phyloP scores from a whole-genome alignment of 1,139 yeast genomes.

The Meyerozyma guilliermondii region DNA sequence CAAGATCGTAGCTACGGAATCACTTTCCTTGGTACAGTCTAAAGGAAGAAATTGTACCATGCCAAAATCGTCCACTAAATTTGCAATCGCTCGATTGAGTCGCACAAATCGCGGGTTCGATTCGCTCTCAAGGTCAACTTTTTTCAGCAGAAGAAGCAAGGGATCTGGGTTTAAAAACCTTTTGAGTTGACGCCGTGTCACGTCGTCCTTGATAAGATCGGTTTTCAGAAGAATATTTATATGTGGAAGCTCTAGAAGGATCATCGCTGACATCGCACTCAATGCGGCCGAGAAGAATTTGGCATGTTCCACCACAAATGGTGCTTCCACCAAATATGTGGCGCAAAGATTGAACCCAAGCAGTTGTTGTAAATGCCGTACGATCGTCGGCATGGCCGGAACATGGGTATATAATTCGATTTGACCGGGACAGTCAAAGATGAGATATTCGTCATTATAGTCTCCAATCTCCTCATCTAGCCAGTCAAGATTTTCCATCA shows the following conservation, averaged over 20 bases:
- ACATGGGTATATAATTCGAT: conserved; percentile 93
- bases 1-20: conserved; percentile 74
- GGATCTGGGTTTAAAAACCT: conserved; percentile 92
- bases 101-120: conserved; percentile 70
- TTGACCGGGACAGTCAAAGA: conserved; percentile 98
- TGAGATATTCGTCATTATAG: conserved; percentile 85
- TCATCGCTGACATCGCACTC: conserved; percentile 98
- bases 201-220: conserved; percentile 77
- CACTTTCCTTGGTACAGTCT: conserved; percentile 73
- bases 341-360: conserved; percentile 88
- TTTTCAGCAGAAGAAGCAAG: conserved; percentile 46
- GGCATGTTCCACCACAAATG: conserved; percentile 83
- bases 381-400: conserved; percentile 86
- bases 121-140: conserved; percentile 26
- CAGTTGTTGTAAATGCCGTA: conserved; percentile 72
- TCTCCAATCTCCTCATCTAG: conserved; percentile 93
- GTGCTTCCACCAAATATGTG: conserved; percentile 86
- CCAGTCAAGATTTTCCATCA: conserved; percentile 90
- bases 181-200: conserved; percentile 69
- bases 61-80: conserved; percentile 91
- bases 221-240: conserved; percentile 81
- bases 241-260: conserved; percentile 88
- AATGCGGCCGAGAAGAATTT: conserved; percentile 94
- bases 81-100: conserved; percentile 78
- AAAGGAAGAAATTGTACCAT: conserved; percentile 96